Base-by-base conservation (phyloP, 2,329 filamentous ascomycete species). In the Clarireedia hainanense region DNA sequence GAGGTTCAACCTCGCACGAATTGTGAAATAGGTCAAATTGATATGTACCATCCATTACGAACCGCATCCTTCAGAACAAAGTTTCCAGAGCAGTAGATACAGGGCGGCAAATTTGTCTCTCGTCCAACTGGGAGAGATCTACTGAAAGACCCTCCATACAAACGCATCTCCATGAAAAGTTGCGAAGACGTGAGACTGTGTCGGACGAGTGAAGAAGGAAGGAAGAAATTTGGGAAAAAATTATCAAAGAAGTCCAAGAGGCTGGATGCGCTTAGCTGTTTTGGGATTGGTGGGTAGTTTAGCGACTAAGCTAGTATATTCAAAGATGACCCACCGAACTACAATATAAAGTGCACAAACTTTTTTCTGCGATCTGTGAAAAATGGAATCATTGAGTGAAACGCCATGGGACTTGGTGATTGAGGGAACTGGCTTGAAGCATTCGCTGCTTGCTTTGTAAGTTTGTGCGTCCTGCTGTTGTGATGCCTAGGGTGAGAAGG, bases 41-140 rank as follows among this genome's bases (percentile, higher is more conserved):
- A 30, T 56, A 52, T 89, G 84, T 89, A 80, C 83, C 84, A 80
- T 84, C 83, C 83, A 84, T 85, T 88, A 77, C 86, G 86, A 90
- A 86, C 86, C 78, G 84, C 86, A 75, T 84, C 84, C 83, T 81
- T 89, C 86, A 89, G 77, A 77, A 75, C 73, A 74, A 73, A 61
- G 58, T 84, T 81, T 90, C 86, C 80, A 88, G 84, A 84, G 86
- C 84, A 88, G 86, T 85, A 90, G 86, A 90, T 90, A 90, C 86
- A 85, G 84, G 84, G 82, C 78, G 85, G 81, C 71, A 68, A 65
- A 72, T 81, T 72, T 64, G 74, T 88, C 83, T 88, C 71, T 79
- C 84, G 80, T 83, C 77, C 80, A 76, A 73, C 73, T 70, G 64
- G 63, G 71, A 72, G 71, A 70, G 71, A 67, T 72, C 76, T 81